Evolutionary conservation across 352 stramenopile species (phyloP).

Genomic region (Pythium rishiriense): DNA sequence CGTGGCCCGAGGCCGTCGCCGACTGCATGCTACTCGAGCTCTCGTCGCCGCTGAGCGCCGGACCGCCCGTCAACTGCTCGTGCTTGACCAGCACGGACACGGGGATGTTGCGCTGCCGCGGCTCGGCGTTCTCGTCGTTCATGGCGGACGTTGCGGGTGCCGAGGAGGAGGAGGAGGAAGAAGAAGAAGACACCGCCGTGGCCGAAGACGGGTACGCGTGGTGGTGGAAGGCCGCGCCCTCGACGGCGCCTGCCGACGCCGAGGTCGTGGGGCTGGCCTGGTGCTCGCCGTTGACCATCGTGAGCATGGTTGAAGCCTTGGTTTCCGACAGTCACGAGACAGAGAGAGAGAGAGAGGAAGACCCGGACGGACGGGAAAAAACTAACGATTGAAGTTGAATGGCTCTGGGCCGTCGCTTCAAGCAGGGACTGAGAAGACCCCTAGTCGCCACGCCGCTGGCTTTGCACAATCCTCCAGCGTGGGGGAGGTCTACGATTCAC

Average conservation of each 20-base stretch:
- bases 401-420: slow-evolving; percentile 67
- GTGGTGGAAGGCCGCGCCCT: background rate
- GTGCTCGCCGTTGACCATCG: slow-evolving; percentile 50
- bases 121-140: slow-evolving; percentile 28
- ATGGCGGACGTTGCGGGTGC: background rate
- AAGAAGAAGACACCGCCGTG: background rate
- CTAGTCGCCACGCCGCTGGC: slow-evolving; percentile 8
- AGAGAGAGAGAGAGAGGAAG: background rate
- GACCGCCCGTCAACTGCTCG: slow-evolving; percentile 14
- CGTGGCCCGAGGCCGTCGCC: background rate
- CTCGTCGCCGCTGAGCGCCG: slow-evolving; percentile 27
- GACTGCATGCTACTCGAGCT: slow-evolving; percentile 22
- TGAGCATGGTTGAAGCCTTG: slow-evolving; percentile 42
- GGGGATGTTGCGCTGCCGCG: slow-evolving; percentile 27
- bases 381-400: slow-evolving; percentile 75
- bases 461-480: background rate
- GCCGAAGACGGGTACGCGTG: background rate
- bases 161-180: background rate
- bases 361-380: slow-evolving; percentile 1
- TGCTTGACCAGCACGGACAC: slow-evolving; percentile 30
- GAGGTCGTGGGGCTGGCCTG: slow-evolving; percentile 14
- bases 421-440: slow-evolving; percentile 37
- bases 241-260: slow-evolving; percentile 1
- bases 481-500: no score
- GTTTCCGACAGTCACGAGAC: background rate